Conservation (phyloP, 1,284 basidiomycete genomes). For the Golubevia pallescens region DNA sequence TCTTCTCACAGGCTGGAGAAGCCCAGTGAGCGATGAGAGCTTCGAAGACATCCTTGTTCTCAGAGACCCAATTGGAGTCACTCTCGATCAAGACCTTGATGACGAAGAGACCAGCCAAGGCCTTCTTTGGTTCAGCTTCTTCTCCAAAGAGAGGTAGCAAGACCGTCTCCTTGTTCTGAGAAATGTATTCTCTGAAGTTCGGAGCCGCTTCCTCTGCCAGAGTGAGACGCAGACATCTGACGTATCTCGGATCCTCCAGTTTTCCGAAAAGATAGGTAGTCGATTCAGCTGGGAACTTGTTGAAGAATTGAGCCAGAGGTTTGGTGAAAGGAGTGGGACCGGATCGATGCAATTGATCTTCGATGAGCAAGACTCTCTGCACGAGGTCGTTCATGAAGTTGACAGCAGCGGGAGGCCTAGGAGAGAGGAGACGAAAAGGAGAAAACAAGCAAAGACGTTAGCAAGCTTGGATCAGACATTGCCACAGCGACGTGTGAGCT, state of each 20-base stretch:
- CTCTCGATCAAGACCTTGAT: slow-evolving; percentile 77
- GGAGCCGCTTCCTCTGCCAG: slow-evolving; percentile 45
- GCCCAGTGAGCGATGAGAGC: slow-evolving; percentile 64
- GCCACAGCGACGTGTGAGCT: no score
- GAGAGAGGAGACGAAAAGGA: no score
- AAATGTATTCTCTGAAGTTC: slow-evolving; percentile 42
- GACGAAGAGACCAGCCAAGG: slow-evolving; percentile 70
- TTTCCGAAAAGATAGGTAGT: slow-evolving; percentile 83
- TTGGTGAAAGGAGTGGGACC: slow-evolving; percentile 90
- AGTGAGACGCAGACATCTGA: slow-evolving; percentile 45
- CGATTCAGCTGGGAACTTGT: slow-evolving; percentile 86
- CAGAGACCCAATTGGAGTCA: slow-evolving; percentile 75
- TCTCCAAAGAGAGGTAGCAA: slow-evolving; percentile 45
- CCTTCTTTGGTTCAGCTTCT: slow-evolving; percentile 24
- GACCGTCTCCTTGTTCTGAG: slow-evolving; percentile 22
- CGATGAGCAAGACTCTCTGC: slow-evolving; percentile 88
- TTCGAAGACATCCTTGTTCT: slow-evolving; percentile 53
- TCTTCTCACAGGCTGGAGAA: slow-evolving; percentile 30
- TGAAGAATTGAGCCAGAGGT: slow-evolving; percentile 86
- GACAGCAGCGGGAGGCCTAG: slow-evolving; percentile 75
- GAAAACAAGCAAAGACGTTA: no score
- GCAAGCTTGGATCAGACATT: no score
- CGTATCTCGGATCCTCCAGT: slow-evolving; percentile 68
- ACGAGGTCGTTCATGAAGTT: slow-evolving; percentile 88
- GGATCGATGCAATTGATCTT: slow-evolving; percentile 87